Evolutionary conservation across 2,329 filamentous ascomycete genomes (phyloP).

Genomic region (Sporothrix protearum): DNA sequence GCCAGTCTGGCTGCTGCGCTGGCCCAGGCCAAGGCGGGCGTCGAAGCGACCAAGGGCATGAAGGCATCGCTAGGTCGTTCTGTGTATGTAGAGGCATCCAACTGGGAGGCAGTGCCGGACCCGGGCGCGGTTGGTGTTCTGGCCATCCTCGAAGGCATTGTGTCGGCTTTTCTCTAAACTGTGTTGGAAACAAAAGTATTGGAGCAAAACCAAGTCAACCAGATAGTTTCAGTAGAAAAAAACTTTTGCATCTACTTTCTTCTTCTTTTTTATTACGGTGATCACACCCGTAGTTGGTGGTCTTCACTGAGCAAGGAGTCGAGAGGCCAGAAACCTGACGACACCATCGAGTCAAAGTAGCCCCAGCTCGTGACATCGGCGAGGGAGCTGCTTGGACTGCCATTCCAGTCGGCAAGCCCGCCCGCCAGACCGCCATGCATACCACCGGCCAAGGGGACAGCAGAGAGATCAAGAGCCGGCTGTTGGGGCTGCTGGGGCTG

Average conservation of each 20-base stretch:
- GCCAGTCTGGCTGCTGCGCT: conserved; percentile 68
- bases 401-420: conserved; percentile 6
- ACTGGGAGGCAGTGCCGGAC: conserved; percentile 61
- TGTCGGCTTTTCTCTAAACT: neutral
- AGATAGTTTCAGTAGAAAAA: too few species aligned
- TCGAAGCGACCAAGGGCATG: conserved; percentile 88
- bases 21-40: conserved; percentile 67
- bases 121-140: conserved; percentile 60
- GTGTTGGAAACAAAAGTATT: too few species aligned
- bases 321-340: conserved; percentile 21
- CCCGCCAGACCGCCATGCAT: neutral
- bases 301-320: conserved; percentile 18
- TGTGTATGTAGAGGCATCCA: conserved; percentile 74
- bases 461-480: neutral
- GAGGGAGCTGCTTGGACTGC: conserved; percentile 20
- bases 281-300: neutral
- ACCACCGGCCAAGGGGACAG: neutral
- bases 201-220: too few species aligned
- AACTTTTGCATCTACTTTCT: neutral
- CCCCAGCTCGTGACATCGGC: conserved; percentile 23
- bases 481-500: neutral
- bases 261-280: too few species aligned
- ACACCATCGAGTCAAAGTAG: conserved; percentile 23
- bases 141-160: neutral
- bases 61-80: conserved; percentile 77